phyloP scores from a whole-genome alignment of 768 basidiomycete species.

The Udeniomyces megalosporus region DNA sequence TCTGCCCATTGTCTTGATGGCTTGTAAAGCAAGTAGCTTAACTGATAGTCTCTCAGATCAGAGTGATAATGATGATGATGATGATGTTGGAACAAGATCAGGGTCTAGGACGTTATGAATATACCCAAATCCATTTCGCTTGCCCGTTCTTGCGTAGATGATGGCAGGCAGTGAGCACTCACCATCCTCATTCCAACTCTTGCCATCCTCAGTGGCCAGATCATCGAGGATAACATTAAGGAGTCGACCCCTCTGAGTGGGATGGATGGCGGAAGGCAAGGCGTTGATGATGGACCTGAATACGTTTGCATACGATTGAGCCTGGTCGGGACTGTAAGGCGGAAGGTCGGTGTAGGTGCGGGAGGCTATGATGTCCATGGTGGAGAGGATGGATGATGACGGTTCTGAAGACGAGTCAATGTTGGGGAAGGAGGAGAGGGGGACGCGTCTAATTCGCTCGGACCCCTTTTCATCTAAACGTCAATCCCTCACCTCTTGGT shows the following conservation, averaged over 20 bases:
- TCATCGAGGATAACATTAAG: not conserved
- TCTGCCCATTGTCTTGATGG: conserved; percentile 20
- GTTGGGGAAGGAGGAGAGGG: not conserved
- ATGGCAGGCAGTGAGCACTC: not conserved
- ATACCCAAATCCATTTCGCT: not conserved
- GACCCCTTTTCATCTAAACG: no score
- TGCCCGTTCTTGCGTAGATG: not conserved
- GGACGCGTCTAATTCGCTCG: no score
- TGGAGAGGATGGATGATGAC: not conserved
- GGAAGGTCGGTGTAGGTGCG: not conserved
- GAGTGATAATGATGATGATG: no score
- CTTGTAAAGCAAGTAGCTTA: conserved; percentile 6
- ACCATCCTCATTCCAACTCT: not conserved
- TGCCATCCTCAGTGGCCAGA: not conserved
- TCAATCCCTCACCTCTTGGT: no score
- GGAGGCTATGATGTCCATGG: not conserved
- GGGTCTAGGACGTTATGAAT: not conserved
- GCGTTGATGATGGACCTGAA: not conserved
- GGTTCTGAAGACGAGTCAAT: not conserved
- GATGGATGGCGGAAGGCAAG: conserved; percentile 1
- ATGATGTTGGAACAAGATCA: not conserved
- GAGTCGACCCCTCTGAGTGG: not conserved
- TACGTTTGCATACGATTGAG: not conserved
- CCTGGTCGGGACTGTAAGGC: not conserved
- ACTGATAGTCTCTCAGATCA: conserved; percentile 30